Percentiles rank a stretch among this genome's conserved stretches.
Evolutionary conservation across 2,329 filamentous ascomycete genomes (phyloP).

Genomic region (Fusarium acutatum): DNA sequence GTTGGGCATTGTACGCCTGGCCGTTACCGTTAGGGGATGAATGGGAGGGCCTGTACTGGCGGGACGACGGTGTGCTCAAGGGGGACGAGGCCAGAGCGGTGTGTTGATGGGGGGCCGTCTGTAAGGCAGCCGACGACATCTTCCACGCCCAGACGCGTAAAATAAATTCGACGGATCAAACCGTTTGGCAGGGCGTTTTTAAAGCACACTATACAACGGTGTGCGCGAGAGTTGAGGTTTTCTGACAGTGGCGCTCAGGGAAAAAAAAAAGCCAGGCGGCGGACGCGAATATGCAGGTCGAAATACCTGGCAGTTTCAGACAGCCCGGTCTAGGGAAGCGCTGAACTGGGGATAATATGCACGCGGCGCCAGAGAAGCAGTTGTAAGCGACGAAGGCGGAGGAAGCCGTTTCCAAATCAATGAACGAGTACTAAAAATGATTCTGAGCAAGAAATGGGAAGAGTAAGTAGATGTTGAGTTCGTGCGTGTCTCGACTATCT

Average conservation of each 20-base stretch:
- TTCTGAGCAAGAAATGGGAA: conserved; percentile 11
- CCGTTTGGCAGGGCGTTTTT: conserved; percentile 8
- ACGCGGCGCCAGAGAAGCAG: conserved; percentile 30
- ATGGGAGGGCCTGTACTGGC: conserved; percentile 62
- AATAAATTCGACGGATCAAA: conserved; percentile 8
- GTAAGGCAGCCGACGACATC: conserved; percentile 67
- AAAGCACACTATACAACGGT: conserved; percentile 11
- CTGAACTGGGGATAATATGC: conserved; percentile 32
- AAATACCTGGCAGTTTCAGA: conserved; percentile 44
- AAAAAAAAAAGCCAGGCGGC: conserved; percentile 35
- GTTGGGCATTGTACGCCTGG: conserved; percentile 66
- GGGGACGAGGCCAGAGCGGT: conserved; percentile 59
- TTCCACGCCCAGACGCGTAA: conserved; percentile 43
- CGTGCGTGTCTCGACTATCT: conserved; percentile 48
- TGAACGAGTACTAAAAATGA: conserved; percentile 43
- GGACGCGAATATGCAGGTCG: conserved; percentile 41
- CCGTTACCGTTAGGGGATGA: conserved; percentile 60
- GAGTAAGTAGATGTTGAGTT: conserved; percentile 40
- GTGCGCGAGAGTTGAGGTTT: conserved; percentile 20
- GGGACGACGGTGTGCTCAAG: conserved; percentile 57
- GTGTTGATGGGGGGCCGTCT: conserved; percentile 66
- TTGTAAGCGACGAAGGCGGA: conserved; percentile 23
- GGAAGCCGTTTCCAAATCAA: conserved; percentile 31
- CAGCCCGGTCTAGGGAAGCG: conserved; percentile 29
- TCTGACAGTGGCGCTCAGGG: conserved; percentile 26